Base-by-base conservation (phyloP, 2,329 filamentous ascomycete species). In the Hypomyces perniciosus region DNA sequence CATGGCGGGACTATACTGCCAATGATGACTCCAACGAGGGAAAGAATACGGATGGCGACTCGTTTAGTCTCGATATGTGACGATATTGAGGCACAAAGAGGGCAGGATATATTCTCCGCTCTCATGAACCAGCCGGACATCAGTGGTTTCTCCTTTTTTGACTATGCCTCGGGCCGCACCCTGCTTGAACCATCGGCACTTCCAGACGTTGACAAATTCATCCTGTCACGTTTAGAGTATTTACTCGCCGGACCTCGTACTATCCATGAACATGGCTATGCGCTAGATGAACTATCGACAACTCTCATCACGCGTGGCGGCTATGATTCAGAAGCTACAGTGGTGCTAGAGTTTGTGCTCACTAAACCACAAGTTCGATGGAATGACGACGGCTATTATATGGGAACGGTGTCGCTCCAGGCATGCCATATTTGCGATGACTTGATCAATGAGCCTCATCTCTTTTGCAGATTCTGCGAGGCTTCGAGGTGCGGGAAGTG, bases 61-160 rank as follows among this genome's bases (percentile, higher is more conserved):
- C 51, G 35, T 30, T 26, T 62, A 1, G 30, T 54, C n/a, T 48
- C 40, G 27, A 45, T 47, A 8, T 57, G 55, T 20, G 54, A 59
- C 10, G 39, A 41, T 33, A 30, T 59, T 8, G 13, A 26, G 8
- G 35, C n/a, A 2, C 44, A 57, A 20, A 58, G 57, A 4, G 59
- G 57, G 4, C 29, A 39, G 8, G 56, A 61, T 31, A 9, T 54
- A n/a, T 57, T 59, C 28, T 37, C 49, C 8, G 43, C 37, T 5
- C 50, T 62, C 33, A 48, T 60, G 30, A 20, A 26, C 4, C 40
- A 50, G 6, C 35, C 43, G 7, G 48, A 45, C 13, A 12, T 50
- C 4, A 35, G 28, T 3, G 46, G 53, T 1, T 29, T 48, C 3
- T 50, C 56, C 6, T 51, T 54, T 2, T 5, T 57, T 8, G 60